Conservation (phyloP, 352 stramenopile species). For the Phytophthora citrophthora region DNA sequence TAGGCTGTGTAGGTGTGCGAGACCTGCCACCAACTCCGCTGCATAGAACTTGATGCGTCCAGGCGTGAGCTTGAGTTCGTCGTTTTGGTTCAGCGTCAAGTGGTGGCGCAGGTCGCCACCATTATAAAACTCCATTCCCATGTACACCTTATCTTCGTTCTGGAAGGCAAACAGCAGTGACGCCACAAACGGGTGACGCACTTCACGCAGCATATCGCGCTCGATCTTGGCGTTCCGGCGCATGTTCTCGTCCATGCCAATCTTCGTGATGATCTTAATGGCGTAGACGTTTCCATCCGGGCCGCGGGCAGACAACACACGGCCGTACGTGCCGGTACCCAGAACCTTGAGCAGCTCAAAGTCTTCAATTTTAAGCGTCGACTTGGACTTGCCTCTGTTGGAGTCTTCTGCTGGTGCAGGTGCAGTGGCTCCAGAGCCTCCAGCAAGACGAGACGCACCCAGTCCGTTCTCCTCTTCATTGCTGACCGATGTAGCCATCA, state of each 20-base stretch:
- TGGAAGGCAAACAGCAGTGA: constrained; percentile 98
- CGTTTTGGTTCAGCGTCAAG: constrained; percentile 70
- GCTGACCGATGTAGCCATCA: constrained; percentile 61
- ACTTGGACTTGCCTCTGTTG: constrained; percentile 76
- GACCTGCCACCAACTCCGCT: constrained; percentile 79
- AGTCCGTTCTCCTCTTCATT: constrained; percentile 66
- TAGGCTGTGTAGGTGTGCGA: constrained; percentile 90
- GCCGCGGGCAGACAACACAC: constrained; percentile 78
- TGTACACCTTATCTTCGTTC: constrained; percentile 98
- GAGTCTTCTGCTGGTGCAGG: constrained; percentile 22
- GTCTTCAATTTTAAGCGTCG: constrained; percentile 84
- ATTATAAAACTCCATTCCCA: constrained; percentile 99
- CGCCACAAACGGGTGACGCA: constrained; percentile 97
- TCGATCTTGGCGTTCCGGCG: constrained; percentile 91
- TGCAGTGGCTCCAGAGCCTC: constrained; percentile 17
- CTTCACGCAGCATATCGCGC: constrained; percentile 94
- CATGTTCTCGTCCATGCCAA: constrained; percentile 86
- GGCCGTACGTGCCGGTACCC: constrained; percentile 84
- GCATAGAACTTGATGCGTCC: constrained; percentile 86
- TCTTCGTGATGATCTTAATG: constrained; percentile 92
- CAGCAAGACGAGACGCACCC: constrained; percentile 33
- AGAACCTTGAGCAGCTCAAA: constrained; percentile 89
- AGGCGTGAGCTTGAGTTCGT: constrained; percentile 71
- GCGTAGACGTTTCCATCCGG: constrained; percentile 77
- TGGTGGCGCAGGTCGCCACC: constrained; percentile 95